These are phyloP conservation scores for Madurella fahalii DNA, from an alignment of 2,329 filamentous ascomycete genomes.

Conservation along the genomic window DNA sequence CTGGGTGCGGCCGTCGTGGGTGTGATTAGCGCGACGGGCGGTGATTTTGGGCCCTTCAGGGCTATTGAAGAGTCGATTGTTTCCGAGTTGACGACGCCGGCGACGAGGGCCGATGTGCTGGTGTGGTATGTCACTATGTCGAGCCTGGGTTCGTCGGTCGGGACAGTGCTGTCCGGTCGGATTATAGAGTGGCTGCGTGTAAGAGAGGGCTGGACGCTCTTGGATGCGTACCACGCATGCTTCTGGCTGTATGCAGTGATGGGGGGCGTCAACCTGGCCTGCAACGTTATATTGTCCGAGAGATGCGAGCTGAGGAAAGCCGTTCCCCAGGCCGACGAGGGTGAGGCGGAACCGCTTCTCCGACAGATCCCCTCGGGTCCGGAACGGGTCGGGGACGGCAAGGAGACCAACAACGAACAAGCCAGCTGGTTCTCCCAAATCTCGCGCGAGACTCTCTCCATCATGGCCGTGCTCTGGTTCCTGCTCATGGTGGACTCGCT, in stretches of 20 bases:
- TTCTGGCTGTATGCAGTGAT: slow-evolving; percentile 57
- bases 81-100: slow-evolving; percentile 54
- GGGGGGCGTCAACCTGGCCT: slow-evolving; percentile 47
- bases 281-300: slow-evolving; percentile 44
- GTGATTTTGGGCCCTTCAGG: slow-evolving; percentile 64
- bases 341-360: slow-evolving; percentile 8
- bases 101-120: slow-evolving; percentile 58
- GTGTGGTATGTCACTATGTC: slow-evolving; percentile 61
- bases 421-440: slow-evolving; percentile 48
- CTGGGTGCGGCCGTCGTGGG: slow-evolving; percentile 56
- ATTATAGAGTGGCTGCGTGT: slow-evolving; percentile 45
- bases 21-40: slow-evolving; percentile 58
- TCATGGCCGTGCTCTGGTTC: slow-evolving; percentile 63
- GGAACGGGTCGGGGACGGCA: too few species aligned
- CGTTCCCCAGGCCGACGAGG: slow-evolving; percentile 19
- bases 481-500: slow-evolving; percentile 61
- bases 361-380: too few species aligned
- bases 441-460: slow-evolving; percentile 50
- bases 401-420: too few species aligned
- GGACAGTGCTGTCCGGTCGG: slow-evolving; percentile 49
- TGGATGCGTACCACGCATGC: slow-evolving; percentile 52
- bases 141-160: slow-evolving; percentile 51
- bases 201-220: slow-evolving; percentile 44
- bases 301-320: slow-evolving; percentile 45
- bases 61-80: slow-evolving; percentile 63